Evolutionary conservation across 164 flowering plant genomes (phyloP), one percentile per base, ranked within the genome.

Genomic region (Santalum album): DNA sequence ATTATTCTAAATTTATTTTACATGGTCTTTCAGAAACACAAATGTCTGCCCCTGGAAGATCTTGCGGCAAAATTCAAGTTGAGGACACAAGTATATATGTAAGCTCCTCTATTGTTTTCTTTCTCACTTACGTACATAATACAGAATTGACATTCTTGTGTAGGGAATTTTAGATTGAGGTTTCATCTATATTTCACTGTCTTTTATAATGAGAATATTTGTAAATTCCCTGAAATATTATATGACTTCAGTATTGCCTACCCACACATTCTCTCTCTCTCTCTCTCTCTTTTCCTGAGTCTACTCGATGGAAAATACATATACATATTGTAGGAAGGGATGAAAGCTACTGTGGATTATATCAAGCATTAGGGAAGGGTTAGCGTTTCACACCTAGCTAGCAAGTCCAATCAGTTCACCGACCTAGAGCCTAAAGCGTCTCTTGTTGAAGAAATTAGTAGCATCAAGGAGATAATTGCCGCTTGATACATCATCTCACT

Each of bases 271-370:
- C n/a, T n/a, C n/a, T n/a, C n/a, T n/a, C n/a, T n/a, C n/a, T n/a
- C n/a, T n/a, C n/a, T n/a, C n/a, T n/a, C n/a, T n/a, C n/a, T n/a
- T n/a, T n/a, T n/a, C n/a, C n/a, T n/a, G n/a, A n/a, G n/a, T n/a
- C n/a, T n/a, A n/a, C n/a, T n/a, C n/a, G n/a, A n/a, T n/a, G 98
- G 98, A 42, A 92, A 92, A 57, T 92, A 83, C 72, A 86, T 92
- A 68, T 92, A 92, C 83, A 86, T 92, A 60, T 84, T 95, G 15
- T 70, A 50, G 56, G 98, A 89, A 64, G 98, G 89, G 69, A 92
- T 92, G 96, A 69, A 72, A 66, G 98, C 96, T 35, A 96, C 84
- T 50, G 96, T 96, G 42, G 98, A 92, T 54, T 86, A 86, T 60
- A 86, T 92, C 43, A 92, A 73, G 72, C 83, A 90, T 14, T 69